phyloP scores from a whole-genome alignment of 768 basidiomycete species.

The Kwoniella sp. region DNA sequence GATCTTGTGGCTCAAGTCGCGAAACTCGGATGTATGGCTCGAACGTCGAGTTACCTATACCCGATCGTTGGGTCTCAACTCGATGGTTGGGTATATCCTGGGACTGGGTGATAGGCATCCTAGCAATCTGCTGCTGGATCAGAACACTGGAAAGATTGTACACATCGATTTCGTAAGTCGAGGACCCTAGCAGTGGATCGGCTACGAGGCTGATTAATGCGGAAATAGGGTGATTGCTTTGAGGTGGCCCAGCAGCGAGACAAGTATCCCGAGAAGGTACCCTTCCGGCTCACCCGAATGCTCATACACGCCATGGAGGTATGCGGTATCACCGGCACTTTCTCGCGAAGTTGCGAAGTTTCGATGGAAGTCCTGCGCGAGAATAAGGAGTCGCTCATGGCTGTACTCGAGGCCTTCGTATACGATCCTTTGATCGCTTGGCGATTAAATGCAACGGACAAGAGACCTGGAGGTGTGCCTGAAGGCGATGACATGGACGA shows the following conservation, averaged over 20 bases:
- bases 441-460: slow-evolving; percentile 73
- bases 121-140: slow-evolving; percentile 86
- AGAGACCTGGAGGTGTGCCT: slow-evolving; percentile 62
- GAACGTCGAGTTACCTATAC: slow-evolving; percentile 95
- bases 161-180: slow-evolving; percentile 59
- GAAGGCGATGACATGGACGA: slow-evolving; percentile 56
- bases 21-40: slow-evolving; percentile 95
- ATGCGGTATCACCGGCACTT: slow-evolving; percentile 96
- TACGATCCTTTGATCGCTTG: slow-evolving; percentile 98
- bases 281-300: slow-evolving; percentile 97
- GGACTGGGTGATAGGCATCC: slow-evolving; percentile 98
- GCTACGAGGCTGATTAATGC: not conserved
- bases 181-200: not conserved
- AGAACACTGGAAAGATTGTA: slow-evolving; percentile 86
- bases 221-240: slow-evolving; percentile 77
- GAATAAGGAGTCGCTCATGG: slow-evolving; percentile 99
- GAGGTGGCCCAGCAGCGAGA: slow-evolving; percentile 96
- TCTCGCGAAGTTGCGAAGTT: slow-evolving; percentile 89
- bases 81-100: slow-evolving; percentile 97
- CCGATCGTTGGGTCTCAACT: slow-evolving; percentile 88
- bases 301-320: slow-evolving; percentile 99
- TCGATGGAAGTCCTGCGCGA: slow-evolving; percentile 95
- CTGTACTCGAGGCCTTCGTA: slow-evolving; percentile 95
- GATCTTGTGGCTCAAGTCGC: slow-evolving; percentile 91
- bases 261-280: slow-evolving; percentile 98